Conservation (phyloP, 2,329 filamentous ascomycete species). For the Verticillium tricorpus region DNA sequence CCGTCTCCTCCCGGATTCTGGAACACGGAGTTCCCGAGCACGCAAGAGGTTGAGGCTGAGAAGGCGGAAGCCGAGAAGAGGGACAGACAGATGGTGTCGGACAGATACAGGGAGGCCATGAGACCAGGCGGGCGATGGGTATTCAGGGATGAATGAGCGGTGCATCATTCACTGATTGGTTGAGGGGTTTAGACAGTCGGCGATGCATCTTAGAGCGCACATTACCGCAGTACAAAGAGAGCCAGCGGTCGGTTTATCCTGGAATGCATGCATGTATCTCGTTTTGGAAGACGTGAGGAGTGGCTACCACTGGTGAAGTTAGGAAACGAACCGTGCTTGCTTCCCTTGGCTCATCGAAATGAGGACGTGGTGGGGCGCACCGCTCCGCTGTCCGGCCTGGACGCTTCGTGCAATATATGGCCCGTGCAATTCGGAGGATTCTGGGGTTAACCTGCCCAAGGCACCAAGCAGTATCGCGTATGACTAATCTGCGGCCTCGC, state of each 20-base stretch:
- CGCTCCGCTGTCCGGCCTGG: neutral
- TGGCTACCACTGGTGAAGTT: too few species aligned
- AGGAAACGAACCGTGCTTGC: too few species aligned
- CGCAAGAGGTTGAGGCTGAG: slow-evolving; percentile 71
- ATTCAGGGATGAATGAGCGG: slow-evolving; percentile 66
- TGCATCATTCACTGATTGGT: too few species aligned
- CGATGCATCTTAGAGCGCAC: too few species aligned
- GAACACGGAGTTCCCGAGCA: slow-evolving; percentile 83
- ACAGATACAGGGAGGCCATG: slow-evolving; percentile 79
- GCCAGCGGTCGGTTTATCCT: neutral
- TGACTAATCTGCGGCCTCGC: neutral
- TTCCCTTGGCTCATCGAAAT: neutral
- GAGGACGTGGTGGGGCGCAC: too few species aligned
- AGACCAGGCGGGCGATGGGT: slow-evolving; percentile 70
- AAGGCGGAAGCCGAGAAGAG: slow-evolving; percentile 58
- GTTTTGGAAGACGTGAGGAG: too few species aligned
- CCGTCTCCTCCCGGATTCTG: slow-evolving; percentile 83
- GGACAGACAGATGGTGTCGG: slow-evolving; percentile 61
- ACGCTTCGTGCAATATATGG: neutral
- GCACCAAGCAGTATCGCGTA: neutral
- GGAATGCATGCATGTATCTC: neutral
- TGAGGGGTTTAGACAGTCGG: too few species aligned
- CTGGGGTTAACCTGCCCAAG: neutral
- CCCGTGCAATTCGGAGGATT: neutral
- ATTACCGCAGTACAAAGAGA: too few species aligned